Base-by-base conservation (phyloP, 306 rosid species). In the Urtica urens region DNA sequence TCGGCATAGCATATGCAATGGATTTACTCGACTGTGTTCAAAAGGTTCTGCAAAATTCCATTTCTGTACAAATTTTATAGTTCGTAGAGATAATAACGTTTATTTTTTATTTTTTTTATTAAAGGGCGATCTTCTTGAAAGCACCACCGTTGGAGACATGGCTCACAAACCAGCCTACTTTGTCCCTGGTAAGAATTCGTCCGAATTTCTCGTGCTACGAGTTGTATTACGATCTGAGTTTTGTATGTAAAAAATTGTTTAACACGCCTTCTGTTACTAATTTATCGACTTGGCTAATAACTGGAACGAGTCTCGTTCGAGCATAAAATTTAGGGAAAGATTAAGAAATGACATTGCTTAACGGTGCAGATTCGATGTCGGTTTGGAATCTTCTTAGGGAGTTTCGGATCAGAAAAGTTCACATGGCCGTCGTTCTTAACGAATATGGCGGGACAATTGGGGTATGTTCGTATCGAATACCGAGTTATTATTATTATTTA, bases 351-450 rank as follows among this genome's bases (percentile, higher is more conserved):
- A 44, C 46, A 15, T 13, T 38, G 23, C 35, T n/a, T n/a, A n/a
- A n/a, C n/a, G 63, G 55, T 85, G 73, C 83, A 92, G 96, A 92
- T 92, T 86, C 96, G 56, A 92, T 92, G 99, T 92, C 88, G 22
- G 96, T 92, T 44, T 92, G 99, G 99, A 86, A 92, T 80, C 99
- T 92, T 78, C 96, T 92, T 51, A 76, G 99, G 66, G 99, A 92
- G 78, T 92, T 92, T 44, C 82, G 96, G 65, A 86, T 92, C 70
- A 75, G 94, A 67, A 86, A 92, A 63, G 99, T 92, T 71, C 99
- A 92, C 96, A 92, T 92, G 96, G 96, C 99, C 18, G 94, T 92
- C 44, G 96, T 92, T 62, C 94, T 82, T 55, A 92, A 92, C 1
- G 99, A 92, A 76, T 92, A 92, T 24, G 99, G 99, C 48, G 99